phyloP scores from a whole-genome alignment of 2,329 filamentous ascomycete species.

The Epichloe bromicola region DNA sequence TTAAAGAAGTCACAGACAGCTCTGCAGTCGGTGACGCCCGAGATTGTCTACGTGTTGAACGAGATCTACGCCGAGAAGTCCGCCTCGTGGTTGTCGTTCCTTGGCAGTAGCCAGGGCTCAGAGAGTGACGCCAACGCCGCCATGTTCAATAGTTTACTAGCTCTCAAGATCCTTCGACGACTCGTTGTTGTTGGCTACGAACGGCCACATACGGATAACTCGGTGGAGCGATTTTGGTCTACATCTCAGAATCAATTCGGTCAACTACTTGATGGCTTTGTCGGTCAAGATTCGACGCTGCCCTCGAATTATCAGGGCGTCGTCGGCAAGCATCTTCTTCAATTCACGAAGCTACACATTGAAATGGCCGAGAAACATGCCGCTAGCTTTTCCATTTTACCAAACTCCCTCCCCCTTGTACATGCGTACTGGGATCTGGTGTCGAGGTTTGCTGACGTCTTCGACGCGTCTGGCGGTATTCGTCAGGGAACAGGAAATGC shows the following conservation, averaged over 20 bases:
- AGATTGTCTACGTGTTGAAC: constrained; percentile 68
- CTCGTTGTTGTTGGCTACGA: constrained; percentile 75
- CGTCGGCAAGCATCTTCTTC: constrained; percentile 76
- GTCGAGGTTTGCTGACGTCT: constrained; percentile 62
- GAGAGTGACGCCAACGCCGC: constrained; percentile 46
- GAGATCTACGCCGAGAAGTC: constrained; percentile 68
- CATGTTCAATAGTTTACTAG: constrained; percentile 64
- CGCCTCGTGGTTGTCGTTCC: constrained; percentile 50
- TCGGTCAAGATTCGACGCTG: constrained; percentile 41
- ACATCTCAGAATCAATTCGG: constrained; percentile 66
- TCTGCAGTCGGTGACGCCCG: constrained; percentile 66
- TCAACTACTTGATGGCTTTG: constrained; percentile 52
- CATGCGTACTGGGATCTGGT: constrained; percentile 79
- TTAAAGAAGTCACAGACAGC: constrained; percentile 62
- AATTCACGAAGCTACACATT: constrained; percentile 84
- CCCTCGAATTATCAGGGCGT: constrained; percentile 42
- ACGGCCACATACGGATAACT: constrained; percentile 62
- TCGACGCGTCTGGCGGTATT: constrained; percentile 47
- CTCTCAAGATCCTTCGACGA: constrained; percentile 68
- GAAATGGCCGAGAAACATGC: constrained; percentile 72
- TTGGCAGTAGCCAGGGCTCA: constrained; percentile 44
- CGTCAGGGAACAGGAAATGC: constrained; percentile 28
- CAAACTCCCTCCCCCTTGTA: constrained; percentile 64
- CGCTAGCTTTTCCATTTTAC: constrained; percentile 69
- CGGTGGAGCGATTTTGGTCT: constrained; percentile 69